phyloP scores from a whole-genome alignment of 495 filamentous ascomycete genomes.

The Aspergillus homomorphus region DNA sequence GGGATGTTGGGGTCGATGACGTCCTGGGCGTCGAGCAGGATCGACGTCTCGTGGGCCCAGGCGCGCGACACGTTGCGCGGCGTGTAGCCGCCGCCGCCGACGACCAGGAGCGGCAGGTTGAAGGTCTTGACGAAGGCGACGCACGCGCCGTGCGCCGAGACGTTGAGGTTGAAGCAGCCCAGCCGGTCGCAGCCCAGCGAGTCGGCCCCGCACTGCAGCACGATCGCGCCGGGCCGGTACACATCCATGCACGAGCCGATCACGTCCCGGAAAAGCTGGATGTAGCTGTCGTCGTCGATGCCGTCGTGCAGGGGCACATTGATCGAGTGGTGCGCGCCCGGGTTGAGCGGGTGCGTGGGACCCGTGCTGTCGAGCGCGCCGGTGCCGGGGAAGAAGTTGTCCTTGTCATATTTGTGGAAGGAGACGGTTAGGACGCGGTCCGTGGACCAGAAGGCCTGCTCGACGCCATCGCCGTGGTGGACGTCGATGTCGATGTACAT shows the following conservation, averaged over 20 bases:
- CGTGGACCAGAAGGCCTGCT: conserved; percentile 95
- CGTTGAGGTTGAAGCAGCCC: conserved; percentile 94
- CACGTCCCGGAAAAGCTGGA: conserved; percentile 75
- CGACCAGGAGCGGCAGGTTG: conserved; percentile 75
- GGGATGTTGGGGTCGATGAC: conserved; percentile 71
- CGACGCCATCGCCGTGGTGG: conserved; percentile 95
- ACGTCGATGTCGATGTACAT: conserved; percentile 99
- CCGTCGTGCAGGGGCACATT: conserved; percentile 71
- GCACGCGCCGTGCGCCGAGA: conserved; percentile 87
- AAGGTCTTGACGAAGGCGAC: conserved; percentile 81
- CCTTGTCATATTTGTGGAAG: conserved; percentile 93
- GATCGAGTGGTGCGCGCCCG: conserved; percentile 61
- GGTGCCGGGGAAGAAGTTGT: conserved; percentile 71
- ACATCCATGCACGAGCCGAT: conserved; percentile 69
- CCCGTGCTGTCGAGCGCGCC: conserved; percentile 58
- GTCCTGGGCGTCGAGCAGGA: conserved; percentile 74
- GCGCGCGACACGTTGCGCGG: conserved; percentile 92
- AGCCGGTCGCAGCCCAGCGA: conserved; percentile 90
- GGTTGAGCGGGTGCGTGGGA: conserved; percentile 56
- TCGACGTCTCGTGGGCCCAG: conserved; percentile 93
- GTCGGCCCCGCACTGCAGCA: conserved; percentile 95
- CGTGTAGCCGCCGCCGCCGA: conserved; percentile 97
- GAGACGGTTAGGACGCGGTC: conserved; percentile 95
- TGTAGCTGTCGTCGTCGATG: conserved; percentile 91
- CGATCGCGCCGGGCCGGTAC: conserved; percentile 83